Base-by-base conservation (phyloP, 2,329 filamentous ascomycete species). In the Fusarium musae region DNA sequence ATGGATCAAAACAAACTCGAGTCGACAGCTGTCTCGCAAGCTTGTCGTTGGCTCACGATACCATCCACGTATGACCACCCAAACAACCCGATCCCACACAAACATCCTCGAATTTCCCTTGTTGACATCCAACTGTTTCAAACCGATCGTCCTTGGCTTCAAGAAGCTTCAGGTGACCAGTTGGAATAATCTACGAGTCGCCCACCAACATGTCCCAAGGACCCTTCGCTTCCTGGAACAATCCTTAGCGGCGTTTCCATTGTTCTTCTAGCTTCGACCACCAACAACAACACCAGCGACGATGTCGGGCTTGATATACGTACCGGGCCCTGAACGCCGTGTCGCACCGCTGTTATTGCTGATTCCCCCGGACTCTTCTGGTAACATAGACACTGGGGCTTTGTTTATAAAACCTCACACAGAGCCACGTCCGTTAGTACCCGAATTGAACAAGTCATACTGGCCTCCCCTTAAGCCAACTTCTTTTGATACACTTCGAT, bases 181-280 rank as follows among this genome's bases (percentile, higher is more conserved):
- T 40, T 19, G n/a, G 7, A 23, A 37, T 9, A 40, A 16, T 32
- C 6, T 26, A 19, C 13, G 21, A 10, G 34, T 15, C 44, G 36
- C 23, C 30, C 23, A 32, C 16, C 21, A 26, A 23, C 36, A 23
- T 39, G 66, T 49, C 40, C 36, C 46, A 12, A 40, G 50, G 34
- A 10, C 50, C 50, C 10, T 28, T 54, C 17, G 32, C 37, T 44
- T 65, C 42, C 5, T 49, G 3, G 52, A 53, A 69, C 66, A 69
- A 69, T 69, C 57, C 26, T 54, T 65, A 65, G 66, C 26, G 66
- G 36, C 46, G 26, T 70, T 49, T 44, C 40, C n/a, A 70, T 69
- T 69, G 66, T 70, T 59, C 26, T 36, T 60, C 40, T 30, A 54
- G 32, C 34, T 34, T 36, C 26, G 17, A 44, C 34, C 37, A 59